phyloP scores from a whole-genome alignment of 805 yeast genomes.

The Ogataea angusta region DNA sequence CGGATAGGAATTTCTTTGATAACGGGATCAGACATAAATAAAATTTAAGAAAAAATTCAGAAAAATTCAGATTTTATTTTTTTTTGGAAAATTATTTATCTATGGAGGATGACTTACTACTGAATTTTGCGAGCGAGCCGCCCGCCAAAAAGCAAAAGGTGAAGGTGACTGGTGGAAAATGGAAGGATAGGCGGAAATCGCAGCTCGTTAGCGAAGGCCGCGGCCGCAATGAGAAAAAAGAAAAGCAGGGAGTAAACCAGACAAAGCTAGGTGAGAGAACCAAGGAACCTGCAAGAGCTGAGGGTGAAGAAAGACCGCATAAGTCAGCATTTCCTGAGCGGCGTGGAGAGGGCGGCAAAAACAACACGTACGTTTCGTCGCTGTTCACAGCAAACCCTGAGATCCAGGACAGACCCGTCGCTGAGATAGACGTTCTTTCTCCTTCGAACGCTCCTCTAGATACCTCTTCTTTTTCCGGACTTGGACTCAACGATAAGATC shows the following conservation, averaged over 20 bases:
- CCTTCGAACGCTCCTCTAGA: slow-evolving; percentile 92
- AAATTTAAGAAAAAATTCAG: neutral
- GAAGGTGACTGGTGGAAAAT: slow-evolving; percentile 67
- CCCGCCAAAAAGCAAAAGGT: slow-evolving; percentile 17
- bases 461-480: slow-evolving; percentile 62
- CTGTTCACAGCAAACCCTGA: slow-evolving; percentile 72
- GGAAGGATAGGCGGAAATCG: slow-evolving; percentile 75
- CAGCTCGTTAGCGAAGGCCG: slow-evolving; percentile 50
- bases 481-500: slow-evolving; percentile 61
- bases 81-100: slow-evolving; percentile 5
- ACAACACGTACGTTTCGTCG: slow-evolving; percentile 77
- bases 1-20: slow-evolving; percentile 56
- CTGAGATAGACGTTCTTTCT: slow-evolving; percentile 25
- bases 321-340: slow-evolving; percentile 38
- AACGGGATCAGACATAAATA: slow-evolving; percentile 46
- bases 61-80: slow-evolving; percentile 2
- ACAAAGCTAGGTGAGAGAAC: slow-evolving; percentile 7
- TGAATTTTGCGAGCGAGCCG: slow-evolving; percentile 59
- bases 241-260: slow-evolving; percentile 17
- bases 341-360: slow-evolving; percentile 54
- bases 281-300: neutral
- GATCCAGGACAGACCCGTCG: slow-evolving; percentile 38
- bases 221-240: slow-evolving; percentile 22
- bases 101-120: slow-evolving; percentile 64
- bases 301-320: slow-evolving; percentile 2